Conservation (phyloP, 306 rosid genomes). For the Cotoneaster glaucophyllus region DNA sequence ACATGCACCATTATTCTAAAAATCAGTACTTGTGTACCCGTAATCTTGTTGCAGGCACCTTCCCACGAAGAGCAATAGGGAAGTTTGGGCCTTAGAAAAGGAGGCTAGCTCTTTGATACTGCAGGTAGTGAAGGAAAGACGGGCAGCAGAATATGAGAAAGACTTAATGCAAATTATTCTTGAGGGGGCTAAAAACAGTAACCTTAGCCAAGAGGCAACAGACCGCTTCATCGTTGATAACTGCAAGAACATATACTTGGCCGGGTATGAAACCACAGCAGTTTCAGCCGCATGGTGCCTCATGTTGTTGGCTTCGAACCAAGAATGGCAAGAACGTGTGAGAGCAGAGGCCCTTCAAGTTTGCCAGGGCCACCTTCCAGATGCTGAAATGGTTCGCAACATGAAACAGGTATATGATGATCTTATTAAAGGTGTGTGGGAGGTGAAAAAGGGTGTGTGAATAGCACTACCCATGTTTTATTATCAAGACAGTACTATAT, state of each 20-base stretch:
- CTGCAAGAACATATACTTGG: slow-evolving; percentile 38
- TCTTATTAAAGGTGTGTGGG: too few relatives aligned
- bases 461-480: too few relatives aligned
- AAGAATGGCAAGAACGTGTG: slow-evolving; percentile 39
- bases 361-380: slow-evolving; percentile 22
- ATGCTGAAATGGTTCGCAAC: slow-evolving; percentile 31
- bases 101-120: slow-evolving; percentile 34
- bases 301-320: slow-evolving; percentile 42
- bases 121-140: slow-evolving; percentile 1
- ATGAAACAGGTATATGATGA: slow-evolving; percentile 34
- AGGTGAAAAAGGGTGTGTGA: too few relatives aligned
- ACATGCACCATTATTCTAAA: too few relatives aligned
- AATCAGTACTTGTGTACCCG: too few relatives aligned
- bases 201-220: slow-evolving; percentile 16
- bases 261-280: slow-evolving; percentile 45
- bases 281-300: slow-evolving; percentile 38
- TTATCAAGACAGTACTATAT: too few relatives aligned
- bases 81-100: slow-evolving; percentile 39
- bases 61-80: slow-evolving; percentile 47
- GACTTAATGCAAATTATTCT: slow-evolving; percentile 34
- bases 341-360: slow-evolving; percentile 29
- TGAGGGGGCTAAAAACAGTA: slow-evolving; percentile 27
- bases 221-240: slow-evolving; percentile 29
- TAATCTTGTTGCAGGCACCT: slow-evolving; percentile 20
- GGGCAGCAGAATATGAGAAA: neutral